Evolutionary conservation across 352 stramenopile species (phyloP).

Genomic region (Globisporangium megalacanthum): DNA sequence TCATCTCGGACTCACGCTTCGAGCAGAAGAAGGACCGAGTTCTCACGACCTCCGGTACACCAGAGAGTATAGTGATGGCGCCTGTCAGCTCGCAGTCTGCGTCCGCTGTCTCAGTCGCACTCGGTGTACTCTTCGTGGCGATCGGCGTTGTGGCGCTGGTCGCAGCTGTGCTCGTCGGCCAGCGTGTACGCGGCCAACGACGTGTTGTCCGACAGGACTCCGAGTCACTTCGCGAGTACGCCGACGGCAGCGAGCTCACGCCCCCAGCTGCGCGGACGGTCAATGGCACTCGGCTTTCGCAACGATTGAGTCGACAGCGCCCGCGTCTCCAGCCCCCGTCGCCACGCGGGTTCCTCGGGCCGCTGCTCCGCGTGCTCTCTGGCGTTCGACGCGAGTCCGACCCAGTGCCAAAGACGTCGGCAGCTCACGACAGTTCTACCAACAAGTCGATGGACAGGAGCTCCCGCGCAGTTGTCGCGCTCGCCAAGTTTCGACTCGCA

Average conservation of each 20-base stretch:
- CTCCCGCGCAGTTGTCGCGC: background rate
- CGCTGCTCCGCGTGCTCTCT: constrained; percentile 10
- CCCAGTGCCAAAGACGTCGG: background rate
- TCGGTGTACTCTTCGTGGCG: constrained; percentile 5
- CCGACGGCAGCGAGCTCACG: constrained; percentile 7
- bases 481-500: constrained; percentile 3
- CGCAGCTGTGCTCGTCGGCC: constrained; percentile 11
- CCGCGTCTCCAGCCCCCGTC: constrained; percentile 8
- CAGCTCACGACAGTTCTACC: background rate
- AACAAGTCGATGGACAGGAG: no score
- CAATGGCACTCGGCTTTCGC: background rate
- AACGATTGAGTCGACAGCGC: background rate
- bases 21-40: constrained; percentile 4
- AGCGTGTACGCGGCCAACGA: constrained; percentile 11
- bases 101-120: background rate
- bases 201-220: constrained; percentile 14
- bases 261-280: background rate
- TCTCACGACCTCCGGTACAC: background rate
- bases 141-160: constrained; percentile 11
- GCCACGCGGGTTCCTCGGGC: constrained; percentile 8
- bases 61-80: background rate
- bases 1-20: constrained; percentile 13
- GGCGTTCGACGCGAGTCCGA: constrained; percentile 5
- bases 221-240: constrained; percentile 11
- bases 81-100: background rate